Percentiles rank a stretch among this genome's conserved stretches.
These are phyloP conservation scores for Pilaira anomala DNA, from an alignment of 192 early-diverging fungal genomes.

Conservation along the genomic window DNA sequence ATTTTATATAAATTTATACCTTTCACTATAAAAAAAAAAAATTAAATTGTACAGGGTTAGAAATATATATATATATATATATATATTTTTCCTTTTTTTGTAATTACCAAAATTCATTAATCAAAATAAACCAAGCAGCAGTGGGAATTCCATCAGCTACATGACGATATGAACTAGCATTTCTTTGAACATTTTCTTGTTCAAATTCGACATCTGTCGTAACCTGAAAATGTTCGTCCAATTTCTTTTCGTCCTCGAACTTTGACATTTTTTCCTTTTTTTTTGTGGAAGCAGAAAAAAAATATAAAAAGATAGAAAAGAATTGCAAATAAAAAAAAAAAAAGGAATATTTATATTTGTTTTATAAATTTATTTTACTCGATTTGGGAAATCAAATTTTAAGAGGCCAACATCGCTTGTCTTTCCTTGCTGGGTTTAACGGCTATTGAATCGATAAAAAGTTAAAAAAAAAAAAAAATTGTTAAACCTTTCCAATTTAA, in stretches of 20 bases:
- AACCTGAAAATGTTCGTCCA: not conserved
- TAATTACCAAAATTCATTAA: constrained; percentile 57
- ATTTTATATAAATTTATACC: not conserved
- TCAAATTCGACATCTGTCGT: constrained; percentile 4
- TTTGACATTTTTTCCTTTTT: constrained; percentile 6
- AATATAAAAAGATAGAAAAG: not conserved
- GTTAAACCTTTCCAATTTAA: too few species aligned
- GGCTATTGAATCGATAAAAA: constrained; percentile 2
- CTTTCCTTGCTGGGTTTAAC: constrained; percentile 5
- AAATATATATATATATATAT: not conserved
- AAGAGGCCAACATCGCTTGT: constrained; percentile 14
- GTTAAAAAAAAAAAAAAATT: not conserved
- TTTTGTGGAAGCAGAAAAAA: not conserved
- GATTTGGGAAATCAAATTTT: not conserved
- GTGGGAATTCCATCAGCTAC: constrained; percentile 49
- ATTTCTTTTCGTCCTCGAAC: constrained; percentile 3
- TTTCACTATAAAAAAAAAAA: constrained; percentile 5
- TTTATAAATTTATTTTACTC: not conserved
- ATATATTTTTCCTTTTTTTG: too few species aligned
- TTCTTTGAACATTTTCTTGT: not conserved
- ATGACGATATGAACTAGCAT: constrained; percentile 22
- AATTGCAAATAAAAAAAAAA: not conserved
- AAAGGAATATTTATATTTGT: not conserved
- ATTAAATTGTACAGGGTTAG: not conserved
- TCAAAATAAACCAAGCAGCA: constrained; percentile 53